phyloP scores from a whole-genome alignment of 768 basidiomycete genomes.

The Boletus pseudo-olivaceus region DNA sequence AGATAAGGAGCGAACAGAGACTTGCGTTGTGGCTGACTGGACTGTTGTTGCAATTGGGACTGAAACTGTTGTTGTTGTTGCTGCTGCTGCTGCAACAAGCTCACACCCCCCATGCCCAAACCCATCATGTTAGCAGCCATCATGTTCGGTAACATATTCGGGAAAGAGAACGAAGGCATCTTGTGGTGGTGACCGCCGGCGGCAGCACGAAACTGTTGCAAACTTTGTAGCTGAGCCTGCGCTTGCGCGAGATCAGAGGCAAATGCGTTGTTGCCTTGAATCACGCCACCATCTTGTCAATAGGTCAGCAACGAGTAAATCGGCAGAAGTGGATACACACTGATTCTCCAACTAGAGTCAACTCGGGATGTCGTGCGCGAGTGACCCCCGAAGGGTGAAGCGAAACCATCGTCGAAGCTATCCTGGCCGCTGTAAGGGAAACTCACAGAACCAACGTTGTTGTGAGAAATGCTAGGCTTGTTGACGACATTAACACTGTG shows the following conservation, averaged over 20 bases:
- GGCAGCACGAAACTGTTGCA: slow-evolving; percentile 96
- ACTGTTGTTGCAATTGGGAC: slow-evolving; percentile 91
- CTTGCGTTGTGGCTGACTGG: slow-evolving; percentile 91
- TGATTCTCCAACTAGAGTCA: slow-evolving; percentile 87
- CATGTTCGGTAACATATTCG: slow-evolving; percentile 96
- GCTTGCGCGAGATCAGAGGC: slow-evolving; percentile 91
- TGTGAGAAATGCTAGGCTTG: slow-evolving; percentile 52
- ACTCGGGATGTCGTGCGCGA: slow-evolving; percentile 72
- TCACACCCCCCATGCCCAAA: slow-evolving; percentile 75
- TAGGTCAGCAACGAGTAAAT: slow-evolving; percentile 6
- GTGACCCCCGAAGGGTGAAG: slow-evolving; percentile 62
- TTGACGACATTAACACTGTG: slow-evolving; percentile 92
- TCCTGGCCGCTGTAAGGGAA: slow-evolving; percentile 55
- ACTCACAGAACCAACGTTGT: slow-evolving; percentile 44
- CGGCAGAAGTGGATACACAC: slow-evolving; percentile 42
- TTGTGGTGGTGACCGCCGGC: slow-evolving; percentile 93
- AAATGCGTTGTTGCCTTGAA: slow-evolving; percentile 59
- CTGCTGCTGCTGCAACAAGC: slow-evolving; percentile 88
- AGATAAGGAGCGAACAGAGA: slow-evolving; percentile 98
- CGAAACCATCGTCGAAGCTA: slow-evolving; percentile 78
- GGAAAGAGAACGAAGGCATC: slow-evolving; percentile 97
- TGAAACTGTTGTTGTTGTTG: slow-evolving; percentile 75
- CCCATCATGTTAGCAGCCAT: slow-evolving; percentile 98
- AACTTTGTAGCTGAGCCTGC: slow-evolving; percentile 91
- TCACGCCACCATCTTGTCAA: slow-evolving; percentile 66